A percentile compares a stretch with the other conserved stretches of the same genome.
These are phyloP conservation scores for Salisapilia sapeloensis DNA, from an alignment of 352 stramenopile species.

Conservation along the genomic window DNA sequence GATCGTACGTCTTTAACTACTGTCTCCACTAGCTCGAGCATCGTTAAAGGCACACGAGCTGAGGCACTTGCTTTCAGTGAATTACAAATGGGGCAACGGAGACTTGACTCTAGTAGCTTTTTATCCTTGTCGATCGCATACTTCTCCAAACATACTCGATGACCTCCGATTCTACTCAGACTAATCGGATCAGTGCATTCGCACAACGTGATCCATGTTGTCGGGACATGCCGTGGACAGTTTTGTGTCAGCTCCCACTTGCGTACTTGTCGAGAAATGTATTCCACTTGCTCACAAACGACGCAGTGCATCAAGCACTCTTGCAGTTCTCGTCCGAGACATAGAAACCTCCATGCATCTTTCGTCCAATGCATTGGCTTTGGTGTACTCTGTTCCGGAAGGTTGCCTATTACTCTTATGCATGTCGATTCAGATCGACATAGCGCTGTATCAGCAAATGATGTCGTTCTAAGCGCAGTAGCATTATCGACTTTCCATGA, in stretches of 20 bases:
- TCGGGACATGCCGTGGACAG: conserved; percentile 11
- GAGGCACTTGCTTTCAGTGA: too few relatives aligned
- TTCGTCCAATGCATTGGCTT: conserved; percentile 2
- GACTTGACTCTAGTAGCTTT: neutral
- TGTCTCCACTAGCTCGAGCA: too few relatives aligned
- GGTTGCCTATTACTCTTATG: too few relatives aligned
- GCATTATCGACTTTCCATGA: too few relatives aligned
- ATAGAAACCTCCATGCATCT: conserved; percentile 13
- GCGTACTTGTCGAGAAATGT: conserved; percentile 6
- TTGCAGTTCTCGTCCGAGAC: conserved; percentile 7
- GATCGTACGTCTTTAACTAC: too few relatives aligned
- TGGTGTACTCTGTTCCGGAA: too few relatives aligned
- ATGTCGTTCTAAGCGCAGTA: too few relatives aligned
- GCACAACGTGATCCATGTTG: conserved; percentile 25
- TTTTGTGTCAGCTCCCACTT: conserved; percentile 13
- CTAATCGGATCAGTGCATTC: conserved; percentile 15
- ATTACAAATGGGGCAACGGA: too few relatives aligned
- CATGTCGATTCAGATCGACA: too few relatives aligned
- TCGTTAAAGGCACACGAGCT: too few relatives aligned
- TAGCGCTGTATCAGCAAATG: too few relatives aligned
- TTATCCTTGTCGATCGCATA: neutral
- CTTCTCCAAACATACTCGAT: conserved; percentile 17
- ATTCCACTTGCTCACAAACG: conserved; percentile 13
- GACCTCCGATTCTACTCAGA: conserved; percentile 5
- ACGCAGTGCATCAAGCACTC: conserved; percentile 15